Conservation (phyloP, 2,329 filamentous ascomycete species). For the Colletotrichum cuscutae region DNA sequence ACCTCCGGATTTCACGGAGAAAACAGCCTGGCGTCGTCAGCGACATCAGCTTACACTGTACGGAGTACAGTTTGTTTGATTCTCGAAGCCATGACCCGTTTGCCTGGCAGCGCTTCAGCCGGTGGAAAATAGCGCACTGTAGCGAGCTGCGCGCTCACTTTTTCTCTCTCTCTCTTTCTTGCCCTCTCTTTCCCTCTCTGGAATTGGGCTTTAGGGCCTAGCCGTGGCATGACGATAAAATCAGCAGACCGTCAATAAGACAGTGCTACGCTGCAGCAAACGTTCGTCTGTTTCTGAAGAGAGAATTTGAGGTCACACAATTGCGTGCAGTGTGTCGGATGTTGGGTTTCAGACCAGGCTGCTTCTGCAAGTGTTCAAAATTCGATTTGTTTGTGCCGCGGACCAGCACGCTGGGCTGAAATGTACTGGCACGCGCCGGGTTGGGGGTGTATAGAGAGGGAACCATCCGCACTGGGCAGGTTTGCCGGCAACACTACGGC, state of each 20-base stretch:
- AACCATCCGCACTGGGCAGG: slow-evolving; percentile 11
- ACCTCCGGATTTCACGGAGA: slow-evolving; percentile 28
- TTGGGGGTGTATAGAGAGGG: slow-evolving; percentile 18
- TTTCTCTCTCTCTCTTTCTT: background rate
- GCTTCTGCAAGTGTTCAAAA: background rate
- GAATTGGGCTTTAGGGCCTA: too few relatives aligned
- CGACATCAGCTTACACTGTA: slow-evolving; percentile 21
- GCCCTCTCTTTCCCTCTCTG: background rate
- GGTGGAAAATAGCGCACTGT: slow-evolving; percentile 25
- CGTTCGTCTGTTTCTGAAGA: background rate
- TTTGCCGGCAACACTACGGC: slow-evolving; percentile 22
- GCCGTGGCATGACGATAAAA: slow-evolving; percentile 1
- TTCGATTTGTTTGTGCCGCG: slow-evolving; percentile 24
- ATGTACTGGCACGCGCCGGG: slow-evolving; percentile 26
- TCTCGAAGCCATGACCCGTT: background rate
- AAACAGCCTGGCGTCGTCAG: slow-evolving; percentile 27
- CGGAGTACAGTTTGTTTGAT: too few relatives aligned
- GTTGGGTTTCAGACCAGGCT: slow-evolving; percentile 31
- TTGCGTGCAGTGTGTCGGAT: slow-evolving; percentile 17
- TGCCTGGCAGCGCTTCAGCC: background rate
- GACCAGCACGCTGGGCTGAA: slow-evolving; percentile 17
- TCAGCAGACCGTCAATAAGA: background rate
- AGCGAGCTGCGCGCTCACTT: background rate
- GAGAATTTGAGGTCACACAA: slow-evolving; percentile 15
- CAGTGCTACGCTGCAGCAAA: background rate